A percentile compares a stretch with the other conserved stretches of the same genome.
These are phyloP conservation scores for Apiosordaria backusii DNA, from an alignment of 495 filamentous ascomycete genomes.

Conservation along the genomic window DNA sequence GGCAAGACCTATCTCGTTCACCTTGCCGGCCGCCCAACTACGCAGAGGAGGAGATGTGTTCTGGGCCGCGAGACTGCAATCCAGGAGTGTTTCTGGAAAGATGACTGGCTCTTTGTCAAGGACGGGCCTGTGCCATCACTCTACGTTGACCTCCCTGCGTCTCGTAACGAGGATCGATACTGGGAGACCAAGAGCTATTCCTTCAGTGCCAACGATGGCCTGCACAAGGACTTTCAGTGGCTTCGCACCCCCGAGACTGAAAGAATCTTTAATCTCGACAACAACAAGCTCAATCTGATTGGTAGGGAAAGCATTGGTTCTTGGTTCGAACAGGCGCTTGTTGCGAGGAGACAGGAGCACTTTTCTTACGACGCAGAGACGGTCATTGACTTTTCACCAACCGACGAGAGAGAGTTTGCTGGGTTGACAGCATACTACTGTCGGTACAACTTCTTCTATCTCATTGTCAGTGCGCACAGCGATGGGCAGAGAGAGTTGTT, in stretches of 20 bases:
- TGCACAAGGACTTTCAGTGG: constrained; percentile 56
- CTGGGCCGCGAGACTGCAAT: constrained; percentile 54
- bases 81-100: constrained; percentile 52
- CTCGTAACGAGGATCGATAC: constrained; percentile 47
- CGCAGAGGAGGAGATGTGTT: constrained; percentile 51
- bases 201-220: constrained; percentile 35
- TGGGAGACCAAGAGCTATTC: constrained; percentile 51
- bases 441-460: constrained; percentile 57
- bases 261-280: constrained; percentile 45
- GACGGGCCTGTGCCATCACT: constrained; percentile 52
- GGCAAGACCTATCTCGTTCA: constrained; percentile 56
- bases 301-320: constrained; percentile 51
- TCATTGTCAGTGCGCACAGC: constrained; percentile 51
- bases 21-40: constrained; percentile 50
- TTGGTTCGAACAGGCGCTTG: constrained; percentile 56
- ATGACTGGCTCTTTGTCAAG: constrained; percentile 58
- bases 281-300: constrained; percentile 41
- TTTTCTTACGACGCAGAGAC: constrained; percentile 58
- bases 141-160: constrained; percentile 48
- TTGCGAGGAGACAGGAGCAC: constrained; percentile 52
- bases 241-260: constrained; percentile 53
- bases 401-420: constrained; percentile 54
- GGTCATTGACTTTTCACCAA: constrained; percentile 47
- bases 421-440: constrained; percentile 57
- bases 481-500: constrained; percentile 53